phyloP scores from a whole-genome alignment of 2,329 filamentous ascomycete genomes.

The Colletotrichum gigasporum region DNA sequence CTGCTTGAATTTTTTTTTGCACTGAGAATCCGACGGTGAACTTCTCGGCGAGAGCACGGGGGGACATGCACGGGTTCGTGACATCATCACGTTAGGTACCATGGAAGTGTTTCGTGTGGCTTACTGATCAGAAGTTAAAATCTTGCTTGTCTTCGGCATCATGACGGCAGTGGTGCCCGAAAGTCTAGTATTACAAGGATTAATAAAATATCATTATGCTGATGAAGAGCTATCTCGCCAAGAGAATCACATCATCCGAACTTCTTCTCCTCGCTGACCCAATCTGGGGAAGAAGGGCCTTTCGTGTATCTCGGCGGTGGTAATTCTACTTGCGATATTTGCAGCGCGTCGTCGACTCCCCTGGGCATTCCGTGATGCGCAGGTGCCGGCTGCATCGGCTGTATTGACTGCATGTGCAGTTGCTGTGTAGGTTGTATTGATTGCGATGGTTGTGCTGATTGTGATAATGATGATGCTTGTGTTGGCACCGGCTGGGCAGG shows the following conservation, averaged over 20 bases:
- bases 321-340: conserved; percentile 29
- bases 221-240: conserved; percentile 28
- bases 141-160: conserved; percentile 3
- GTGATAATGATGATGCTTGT: neutral
- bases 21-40: too few species aligned
- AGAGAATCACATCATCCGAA: neutral
- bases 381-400: conserved; percentile 4
- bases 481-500: neutral
- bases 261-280: conserved; percentile 28
- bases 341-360: conserved; percentile 24
- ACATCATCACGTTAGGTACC: too few species aligned
- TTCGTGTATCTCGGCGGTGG: conserved; percentile 26
- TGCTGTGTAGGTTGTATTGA: conserved; percentile 23
- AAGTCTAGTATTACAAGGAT: conserved; percentile 29
- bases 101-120: neutral
- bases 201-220: conserved; percentile 22
- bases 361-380: conserved; percentile 17
- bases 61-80: too few species aligned
- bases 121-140: neutral
- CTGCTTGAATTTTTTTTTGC: neutral
- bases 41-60: too few species aligned
- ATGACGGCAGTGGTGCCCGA: conserved; percentile 10
- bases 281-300: conserved; percentile 12
- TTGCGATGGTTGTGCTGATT: conserved; percentile 5
- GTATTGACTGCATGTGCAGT: neutral